Percentiles rank a stretch among this genome's conserved stretches.
Conservation (phyloP, 2,329 filamentous ascomycete species). For the Pseudogymnoascus sp. region DNA sequence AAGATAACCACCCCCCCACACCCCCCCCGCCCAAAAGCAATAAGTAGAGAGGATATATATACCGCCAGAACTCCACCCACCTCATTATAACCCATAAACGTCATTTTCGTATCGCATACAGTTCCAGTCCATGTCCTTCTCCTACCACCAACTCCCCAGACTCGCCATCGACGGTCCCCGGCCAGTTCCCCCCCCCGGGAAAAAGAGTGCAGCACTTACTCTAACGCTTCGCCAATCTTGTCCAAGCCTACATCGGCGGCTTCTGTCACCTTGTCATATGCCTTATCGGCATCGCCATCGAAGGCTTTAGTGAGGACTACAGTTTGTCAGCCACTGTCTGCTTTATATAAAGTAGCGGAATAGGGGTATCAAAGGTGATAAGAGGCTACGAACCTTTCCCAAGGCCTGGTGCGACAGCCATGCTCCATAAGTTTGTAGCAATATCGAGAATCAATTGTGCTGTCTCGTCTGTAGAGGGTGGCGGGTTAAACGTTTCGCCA, state of each 20-base stretch:
- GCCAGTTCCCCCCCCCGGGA: slow-evolving; percentile 10
- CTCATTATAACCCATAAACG: not conserved
- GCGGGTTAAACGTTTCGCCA: not conserved
- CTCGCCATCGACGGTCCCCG: slow-evolving; percentile 21
- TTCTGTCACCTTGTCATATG: not conserved
- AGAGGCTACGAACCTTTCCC: not conserved
- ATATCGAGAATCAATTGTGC: not conserved
- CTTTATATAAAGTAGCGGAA: not conserved
- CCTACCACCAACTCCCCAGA: slow-evolving; percentile 26
- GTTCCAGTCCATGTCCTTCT: not conserved
- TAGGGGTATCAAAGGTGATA: not conserved
- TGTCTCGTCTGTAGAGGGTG: not conserved
- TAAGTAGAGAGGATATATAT: not conserved
- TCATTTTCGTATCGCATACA: not conserved
- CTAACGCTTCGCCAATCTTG: not conserved
- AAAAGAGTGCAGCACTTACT: not conserved
- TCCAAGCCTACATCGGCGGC: not conserved
- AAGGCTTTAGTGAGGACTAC: not conserved
- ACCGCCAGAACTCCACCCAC: not conserved
- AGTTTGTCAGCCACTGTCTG: not conserved
- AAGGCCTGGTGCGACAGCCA: not conserved
- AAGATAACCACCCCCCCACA: too few species aligned
- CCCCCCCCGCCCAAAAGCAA: not conserved
- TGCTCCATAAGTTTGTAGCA: not conserved
- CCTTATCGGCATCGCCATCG: not conserved